Base-by-base conservation (phyloP, 345 rosid species). In the Sisymbrium altissimum region DNA sequence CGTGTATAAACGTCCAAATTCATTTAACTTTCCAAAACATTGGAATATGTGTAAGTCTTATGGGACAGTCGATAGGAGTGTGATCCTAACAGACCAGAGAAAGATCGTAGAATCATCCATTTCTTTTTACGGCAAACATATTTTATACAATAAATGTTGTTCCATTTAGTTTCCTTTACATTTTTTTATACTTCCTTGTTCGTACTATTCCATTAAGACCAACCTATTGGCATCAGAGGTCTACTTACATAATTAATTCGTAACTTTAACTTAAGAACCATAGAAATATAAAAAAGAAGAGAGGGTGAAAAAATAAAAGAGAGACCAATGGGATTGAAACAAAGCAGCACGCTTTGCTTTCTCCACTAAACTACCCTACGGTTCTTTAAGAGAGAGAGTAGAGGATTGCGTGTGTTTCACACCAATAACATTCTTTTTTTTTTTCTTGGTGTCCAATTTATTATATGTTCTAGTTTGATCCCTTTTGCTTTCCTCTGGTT, bases 371-470 rank as follows among this genome's bases (percentile, higher is more conserved):
- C 88, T 84, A 78, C 80, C 88, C 58, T 71, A 48, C 54, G 73
- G 71, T 69, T 83, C 64, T 70, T 69, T 62, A 35, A 60, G 68
- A 27, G 65, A 76, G 38, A 44, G 18, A 68, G 38, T 10, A 60
- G n/a, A 23, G 69, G 66, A 77, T 87, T 87, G 90, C 89, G 92
- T 89, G 89, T 78, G 40, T 40, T 72, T 62, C 75, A 60, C 75
- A 79, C 86, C 48, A 48, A 57, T 56, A 11, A 36, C 9, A n/a
- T 19, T 45, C 9, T 25, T 45, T 45, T 14, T 23, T 1, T 81
- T 70, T 80, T 27, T 61, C 78, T 80, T 79, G 23, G 29, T 71
- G 32, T 7, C 30, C 58, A 45, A 35, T 15, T 38, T 29, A 41
- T 43, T 45, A 59, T n/a, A 25, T 9, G 5, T 45, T 66, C 48